Evolutionary conservation across 805 yeast species (phyloP), one percentile per base, ranked within the genome.

Genomic region (Priceomyces carsonii): DNA sequence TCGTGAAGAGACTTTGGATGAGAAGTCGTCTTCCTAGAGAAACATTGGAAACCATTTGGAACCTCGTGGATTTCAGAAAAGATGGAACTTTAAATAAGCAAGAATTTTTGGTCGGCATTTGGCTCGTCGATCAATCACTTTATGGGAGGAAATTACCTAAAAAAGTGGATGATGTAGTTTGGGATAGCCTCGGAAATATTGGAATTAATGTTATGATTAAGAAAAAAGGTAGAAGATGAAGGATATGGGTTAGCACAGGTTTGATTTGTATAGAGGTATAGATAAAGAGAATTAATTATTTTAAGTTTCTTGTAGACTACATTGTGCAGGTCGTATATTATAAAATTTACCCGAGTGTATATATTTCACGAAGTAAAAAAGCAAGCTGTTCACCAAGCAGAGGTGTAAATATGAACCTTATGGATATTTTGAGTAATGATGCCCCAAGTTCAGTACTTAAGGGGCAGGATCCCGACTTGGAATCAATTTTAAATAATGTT

Each of bases 41-140:
- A 18, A 71, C 77, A 0, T 48, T 69, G 20, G 67, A 63, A 16
- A 73, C 77, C 32, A 80, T 82, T 18, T 87, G 88, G 88, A 75
- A 79, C 31, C 67, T 83, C 48, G 91, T 90, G 4, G 87, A 76
- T 53, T 71, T 62, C 36, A 57, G 80, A 45, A 59, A 66, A 29
- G 93, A 85, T 55, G 95, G 95, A 0, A 77, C 85, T 1, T 64
- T 93, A 36, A 83, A 81, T 46, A 77, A 86, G 42, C 82, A 80
- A 23, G 91, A 90, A 44, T 93, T 93, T 50, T 64, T 91, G 20
- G 91, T 90, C n/a, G 99, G 99, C 0, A 90, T 86, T 85, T 93
- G 99, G 99, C 61, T 90, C 4, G 90, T 93, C 2, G 99, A 93
- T 58, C 99, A 93, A 61, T 86, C 96, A 54, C 68, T 93, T 9